Percentiles rank a stretch among this genome's conserved stretches.
Conservation (phyloP, 768 basidiomycete genomes). For the Sporobolomyces roseus region DNA sequence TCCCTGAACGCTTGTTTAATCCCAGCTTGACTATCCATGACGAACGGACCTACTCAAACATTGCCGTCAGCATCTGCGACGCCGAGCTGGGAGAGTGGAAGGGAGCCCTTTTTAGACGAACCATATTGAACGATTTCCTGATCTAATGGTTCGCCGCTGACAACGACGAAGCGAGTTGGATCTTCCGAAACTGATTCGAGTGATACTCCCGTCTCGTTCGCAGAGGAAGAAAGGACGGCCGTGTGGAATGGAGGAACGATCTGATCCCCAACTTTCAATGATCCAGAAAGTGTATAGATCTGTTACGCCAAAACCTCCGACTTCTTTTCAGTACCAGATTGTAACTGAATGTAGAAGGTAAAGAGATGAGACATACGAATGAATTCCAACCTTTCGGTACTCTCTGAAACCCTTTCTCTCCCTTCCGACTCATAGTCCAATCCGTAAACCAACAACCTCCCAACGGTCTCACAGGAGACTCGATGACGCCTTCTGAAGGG, state of each 20-base stretch:
- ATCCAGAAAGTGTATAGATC: constrained; percentile 62
- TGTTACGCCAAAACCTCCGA: no score
- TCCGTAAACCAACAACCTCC: constrained; percentile 96
- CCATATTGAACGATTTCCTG: constrained; percentile 71
- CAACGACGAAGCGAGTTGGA: constrained; percentile 66
- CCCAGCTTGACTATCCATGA: constrained; percentile 56
- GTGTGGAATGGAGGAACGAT: constrained; percentile 67
- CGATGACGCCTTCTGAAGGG: constrained; percentile 50
- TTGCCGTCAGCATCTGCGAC: constrained; percentile 55
- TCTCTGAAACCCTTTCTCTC: constrained; percentile 67
- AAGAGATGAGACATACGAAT: constrained; percentile 59
- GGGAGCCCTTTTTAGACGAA: constrained; percentile 35
- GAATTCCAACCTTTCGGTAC: constrained; percentile 87
- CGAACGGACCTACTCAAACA: constrained; percentile 60
- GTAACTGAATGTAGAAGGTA: no score
- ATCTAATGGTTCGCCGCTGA: constrained; percentile 81
- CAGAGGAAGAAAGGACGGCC: constrained; percentile 66
- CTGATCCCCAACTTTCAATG: constrained; percentile 57
- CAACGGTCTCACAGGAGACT: constrained; percentile 78
- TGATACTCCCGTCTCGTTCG: constrained; percentile 59
- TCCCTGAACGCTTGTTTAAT: constrained; percentile 77
- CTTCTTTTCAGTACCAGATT: no score
- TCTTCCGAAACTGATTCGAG: constrained; percentile 58
- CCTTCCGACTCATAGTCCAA: constrained; percentile 62
- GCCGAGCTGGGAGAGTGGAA: not conserved